phyloP scores from a whole-genome alignment of 169 alveolate species.

The Cryptosporidium ubiquitum region DNA sequence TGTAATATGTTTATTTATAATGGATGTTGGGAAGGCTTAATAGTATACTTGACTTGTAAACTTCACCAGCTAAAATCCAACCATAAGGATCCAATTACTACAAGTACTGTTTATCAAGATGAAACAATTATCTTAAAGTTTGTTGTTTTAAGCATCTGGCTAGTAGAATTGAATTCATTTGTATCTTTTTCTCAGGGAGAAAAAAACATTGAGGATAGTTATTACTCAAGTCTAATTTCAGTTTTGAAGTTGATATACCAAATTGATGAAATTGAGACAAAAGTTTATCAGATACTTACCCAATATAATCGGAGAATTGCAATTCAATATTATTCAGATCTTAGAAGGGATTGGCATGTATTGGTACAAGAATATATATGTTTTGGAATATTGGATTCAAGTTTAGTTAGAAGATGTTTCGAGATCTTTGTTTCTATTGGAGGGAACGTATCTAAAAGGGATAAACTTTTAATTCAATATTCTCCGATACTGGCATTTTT shows the following conservation, averaged over 20 bases:
- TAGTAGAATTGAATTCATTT: constrained; percentile 41
- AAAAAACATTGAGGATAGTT: not conserved
- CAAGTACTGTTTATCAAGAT: not conserved
- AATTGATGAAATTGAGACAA: constrained; percentile 57
- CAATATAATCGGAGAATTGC: constrained; percentile 47
- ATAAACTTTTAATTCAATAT: constrained; percentile 14
- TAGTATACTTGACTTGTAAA: constrained; percentile 21
- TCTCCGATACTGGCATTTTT: constrained; percentile 31
- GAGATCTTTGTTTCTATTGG: constrained; percentile 44
- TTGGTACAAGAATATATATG: constrained; percentile 43
- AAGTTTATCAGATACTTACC: constrained; percentile 12
- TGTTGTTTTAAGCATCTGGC: constrained; percentile 43
- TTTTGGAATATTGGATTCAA: constrained; percentile 18
- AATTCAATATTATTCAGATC: constrained; percentile 36
- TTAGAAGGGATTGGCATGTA: constrained; percentile 64
- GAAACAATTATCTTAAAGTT: constrained; percentile 14
- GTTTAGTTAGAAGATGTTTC: constrained; percentile 11
- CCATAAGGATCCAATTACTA: constrained; percentile 2
- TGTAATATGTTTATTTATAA: constrained; percentile 37
- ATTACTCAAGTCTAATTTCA: constrained; percentile 1
- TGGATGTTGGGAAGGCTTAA: constrained; percentile 42
- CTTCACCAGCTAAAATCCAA: constrained; percentile 29
- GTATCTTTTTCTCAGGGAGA: constrained; percentile 39
- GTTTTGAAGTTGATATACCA: constrained; percentile 12
- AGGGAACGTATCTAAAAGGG: constrained; percentile 39